Conservation (phyloP, 2,329 filamentous ascomycete species). For the Trichoderma semiorbis region DNA sequence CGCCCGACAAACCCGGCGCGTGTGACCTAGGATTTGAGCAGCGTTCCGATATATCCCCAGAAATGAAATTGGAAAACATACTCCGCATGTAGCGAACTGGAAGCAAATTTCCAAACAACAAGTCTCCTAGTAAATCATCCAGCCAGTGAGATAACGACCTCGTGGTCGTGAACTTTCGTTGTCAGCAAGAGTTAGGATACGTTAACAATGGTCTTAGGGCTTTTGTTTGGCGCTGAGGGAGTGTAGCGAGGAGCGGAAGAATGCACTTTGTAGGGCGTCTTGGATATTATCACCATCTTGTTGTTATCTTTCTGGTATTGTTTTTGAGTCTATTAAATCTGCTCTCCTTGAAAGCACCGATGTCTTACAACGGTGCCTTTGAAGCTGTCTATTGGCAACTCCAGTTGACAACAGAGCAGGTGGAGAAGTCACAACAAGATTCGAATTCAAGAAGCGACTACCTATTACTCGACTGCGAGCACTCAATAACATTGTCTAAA, state of each 20-base stretch:
- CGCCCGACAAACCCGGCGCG: background rate
- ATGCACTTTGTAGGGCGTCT: background rate
- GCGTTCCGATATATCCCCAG: slow-evolving; percentile 1
- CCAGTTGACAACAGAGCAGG: background rate
- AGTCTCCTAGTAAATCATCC: background rate
- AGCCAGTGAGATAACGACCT: background rate
- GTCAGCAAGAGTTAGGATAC: background rate
- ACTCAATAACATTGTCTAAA: background rate
- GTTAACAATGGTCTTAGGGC: background rate
- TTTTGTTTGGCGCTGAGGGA: background rate
- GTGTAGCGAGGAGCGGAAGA: background rate
- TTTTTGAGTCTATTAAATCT: background rate
- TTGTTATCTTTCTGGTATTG: background rate
- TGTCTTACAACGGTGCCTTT: background rate
- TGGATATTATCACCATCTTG: background rate
- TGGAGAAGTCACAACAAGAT: background rate
- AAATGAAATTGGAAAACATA: background rate
- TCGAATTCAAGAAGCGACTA: background rate
- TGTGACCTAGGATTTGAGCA: background rate
- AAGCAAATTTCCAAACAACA: background rate
- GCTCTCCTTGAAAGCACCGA: background rate
- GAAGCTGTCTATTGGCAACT: background rate
- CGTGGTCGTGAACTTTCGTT: background rate
- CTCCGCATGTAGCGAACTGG: background rate
- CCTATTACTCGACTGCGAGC: fast-evolving